Evolutionary conservation across 306 rosid genomes (phyloP).

Genomic region (Inga leiocalycina): DNA sequence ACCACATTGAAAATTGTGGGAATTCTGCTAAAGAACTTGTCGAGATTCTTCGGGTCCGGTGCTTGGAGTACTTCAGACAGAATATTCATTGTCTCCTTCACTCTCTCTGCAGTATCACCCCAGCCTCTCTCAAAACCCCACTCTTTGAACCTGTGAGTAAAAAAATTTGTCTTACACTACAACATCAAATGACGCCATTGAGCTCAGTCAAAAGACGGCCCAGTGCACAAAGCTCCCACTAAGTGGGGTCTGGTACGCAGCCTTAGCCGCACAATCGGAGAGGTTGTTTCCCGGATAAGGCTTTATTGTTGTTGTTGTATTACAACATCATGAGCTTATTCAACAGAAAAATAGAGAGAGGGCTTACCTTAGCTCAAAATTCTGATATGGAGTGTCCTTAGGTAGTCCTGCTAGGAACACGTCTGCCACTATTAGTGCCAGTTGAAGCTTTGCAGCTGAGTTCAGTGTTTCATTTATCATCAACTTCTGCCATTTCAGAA

Average conservation of each 20-base stretch:
- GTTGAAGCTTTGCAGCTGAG: conserved; percentile 73
- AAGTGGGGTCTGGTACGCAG: too few relatives aligned
- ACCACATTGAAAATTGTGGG: conserved; percentile 82
- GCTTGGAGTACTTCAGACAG: conserved; percentile 86
- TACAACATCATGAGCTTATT: neutral
- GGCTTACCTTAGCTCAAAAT: conserved; percentile 66
- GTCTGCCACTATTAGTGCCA: conserved; percentile 68
- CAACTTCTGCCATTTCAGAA: conserved; percentile 54
- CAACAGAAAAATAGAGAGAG: neutral
- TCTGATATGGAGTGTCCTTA: conserved; percentile 51
- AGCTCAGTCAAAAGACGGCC: too few relatives aligned
- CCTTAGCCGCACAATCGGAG: too few relatives aligned
- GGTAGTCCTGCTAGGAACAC: conserved; percentile 61
- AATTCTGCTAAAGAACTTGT: conserved; percentile 66
- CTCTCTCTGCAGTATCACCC: conserved; percentile 85
- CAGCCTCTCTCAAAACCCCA: conserved; percentile 99
- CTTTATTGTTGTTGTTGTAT: too few relatives aligned
- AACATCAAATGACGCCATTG: neutral
- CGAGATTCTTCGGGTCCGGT: conserved; percentile 72
- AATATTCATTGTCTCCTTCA: conserved; percentile 64
- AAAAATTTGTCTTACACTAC: neutral
- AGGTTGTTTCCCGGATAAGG: too few relatives aligned
- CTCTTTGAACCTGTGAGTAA: conserved; percentile 62
- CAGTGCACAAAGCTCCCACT: too few relatives aligned
- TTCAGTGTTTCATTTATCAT: conserved; percentile 65